Percentiles rank a stretch among this genome's conserved stretches.
Evolutionary conservation across 1,284 basidiomycete species (phyloP).

Genomic region (Trichosporon faecale): DNA sequence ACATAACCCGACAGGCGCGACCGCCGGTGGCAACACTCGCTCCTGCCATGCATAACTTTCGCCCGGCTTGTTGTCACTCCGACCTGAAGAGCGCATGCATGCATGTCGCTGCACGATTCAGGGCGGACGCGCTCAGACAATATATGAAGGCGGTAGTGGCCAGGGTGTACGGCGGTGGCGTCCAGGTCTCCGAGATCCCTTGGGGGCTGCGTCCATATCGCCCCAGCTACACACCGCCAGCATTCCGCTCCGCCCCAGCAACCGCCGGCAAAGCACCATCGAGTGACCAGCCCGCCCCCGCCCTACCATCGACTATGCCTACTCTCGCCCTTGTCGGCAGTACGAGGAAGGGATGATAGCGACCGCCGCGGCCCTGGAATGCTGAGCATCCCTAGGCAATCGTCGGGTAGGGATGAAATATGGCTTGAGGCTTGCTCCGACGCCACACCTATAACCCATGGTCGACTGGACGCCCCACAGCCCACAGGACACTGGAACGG

Average conservation of each 20-base stretch:
- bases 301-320: neutral
- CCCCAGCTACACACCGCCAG: neutral
- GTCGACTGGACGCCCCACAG: neutral
- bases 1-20: neutral
- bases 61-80: neutral
- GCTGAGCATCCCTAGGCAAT: neutral
- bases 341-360: neutral
- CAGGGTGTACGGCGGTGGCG: neutral
- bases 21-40: neutral
- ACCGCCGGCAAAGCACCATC: neutral
- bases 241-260: neutral
- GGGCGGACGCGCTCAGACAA: neutral
- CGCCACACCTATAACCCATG: slow-evolving; percentile 4
- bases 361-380: neutral
- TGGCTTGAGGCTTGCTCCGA: neutral
- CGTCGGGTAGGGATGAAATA: neutral
- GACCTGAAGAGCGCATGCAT: neutral
- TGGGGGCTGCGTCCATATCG: neutral
- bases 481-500: neutral
- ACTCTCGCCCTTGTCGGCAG: neutral
- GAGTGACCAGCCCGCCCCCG: neutral
- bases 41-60: neutral
- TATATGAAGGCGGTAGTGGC: neutral
- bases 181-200: neutral
- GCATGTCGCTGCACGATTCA: neutral